Conservation (phyloP, 2,329 filamentous ascomycete species). For the Fusarium falciforme region DNA sequence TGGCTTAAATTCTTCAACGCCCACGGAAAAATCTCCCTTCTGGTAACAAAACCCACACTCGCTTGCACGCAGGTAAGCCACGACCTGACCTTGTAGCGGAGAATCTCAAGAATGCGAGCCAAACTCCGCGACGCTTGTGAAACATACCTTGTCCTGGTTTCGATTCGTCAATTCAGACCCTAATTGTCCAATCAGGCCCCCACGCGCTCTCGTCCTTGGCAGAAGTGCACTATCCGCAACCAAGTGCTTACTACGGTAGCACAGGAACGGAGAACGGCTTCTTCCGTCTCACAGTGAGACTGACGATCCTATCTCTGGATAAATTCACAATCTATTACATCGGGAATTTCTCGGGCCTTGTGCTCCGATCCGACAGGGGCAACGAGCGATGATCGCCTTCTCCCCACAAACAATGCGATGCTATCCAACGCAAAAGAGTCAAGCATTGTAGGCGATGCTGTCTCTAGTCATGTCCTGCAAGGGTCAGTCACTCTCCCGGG, state of each 20-base stretch:
- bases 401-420: conserved; percentile 26
- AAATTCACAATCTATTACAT: neutral
- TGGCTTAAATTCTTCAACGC: neutral
- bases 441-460: neutral
- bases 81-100: neutral
- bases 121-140: neutral
- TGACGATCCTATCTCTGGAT: neutral
- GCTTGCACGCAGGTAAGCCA: neutral
- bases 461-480: neutral
- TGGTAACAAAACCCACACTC: neutral
- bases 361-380: neutral
- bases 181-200: neutral
- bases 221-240: neutral
- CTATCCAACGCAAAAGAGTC: conserved; percentile 13
- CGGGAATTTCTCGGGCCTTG: neutral
- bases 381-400: conserved; percentile 3
- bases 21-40: neutral
- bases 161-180: neutral
- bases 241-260: neutral
- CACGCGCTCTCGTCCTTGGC: neutral
- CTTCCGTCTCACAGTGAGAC: neutral
- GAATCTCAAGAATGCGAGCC: neutral
- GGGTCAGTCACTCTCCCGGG: neutral
- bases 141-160: neutral
- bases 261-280: neutral